Conservation (phyloP, 495 filamentous ascomycete species). For the Venustampulla echinocandica region DNA sequence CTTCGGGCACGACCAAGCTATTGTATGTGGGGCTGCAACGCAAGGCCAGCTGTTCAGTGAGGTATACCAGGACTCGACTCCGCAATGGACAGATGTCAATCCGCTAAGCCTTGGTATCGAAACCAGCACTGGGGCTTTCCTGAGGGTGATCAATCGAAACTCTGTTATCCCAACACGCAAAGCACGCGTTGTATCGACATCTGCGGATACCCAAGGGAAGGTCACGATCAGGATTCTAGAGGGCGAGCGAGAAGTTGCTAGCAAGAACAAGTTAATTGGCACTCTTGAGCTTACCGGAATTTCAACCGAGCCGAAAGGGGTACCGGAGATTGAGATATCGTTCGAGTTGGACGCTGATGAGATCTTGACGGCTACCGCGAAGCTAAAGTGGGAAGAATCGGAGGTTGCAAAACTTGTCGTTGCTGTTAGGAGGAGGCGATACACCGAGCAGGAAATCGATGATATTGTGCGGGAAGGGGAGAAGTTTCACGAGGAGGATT, state of each 20-base stretch:
- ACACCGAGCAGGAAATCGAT: neutral
- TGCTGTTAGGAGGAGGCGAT: neutral
- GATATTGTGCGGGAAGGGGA: neutral
- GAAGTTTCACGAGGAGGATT: neutral
- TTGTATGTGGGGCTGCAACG: constrained; percentile 90
- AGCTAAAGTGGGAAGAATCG: neutral
- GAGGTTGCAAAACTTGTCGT: neutral
- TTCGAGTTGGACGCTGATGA: neutral
- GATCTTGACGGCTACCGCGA: neutral
- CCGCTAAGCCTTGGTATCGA: constrained; percentile 93
- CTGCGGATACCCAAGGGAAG: constrained; percentile 89
- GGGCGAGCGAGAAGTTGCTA: constrained; percentile 83
- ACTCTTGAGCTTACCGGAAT: neutral
- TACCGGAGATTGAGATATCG: neutral
- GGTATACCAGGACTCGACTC: constrained; percentile 58
- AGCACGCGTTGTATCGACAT: constrained; percentile 91
- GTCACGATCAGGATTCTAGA: constrained; percentile 93
- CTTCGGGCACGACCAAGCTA: constrained; percentile 94
- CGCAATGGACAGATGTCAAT: constrained; percentile 94
- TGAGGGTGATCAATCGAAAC: constrained; percentile 86
- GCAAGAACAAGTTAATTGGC: constrained; percentile 83
- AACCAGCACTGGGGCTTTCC: constrained; percentile 94
- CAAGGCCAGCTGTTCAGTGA: constrained; percentile 87
- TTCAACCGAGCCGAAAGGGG: neutral
- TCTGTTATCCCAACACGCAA: constrained; percentile 91